A percentile compares a stretch with the other conserved stretches of the same genome.
phyloP scores from a whole-genome alignment of 2,329 filamentous ascomycete species.

The Aureobasidium pullulans region DNA sequence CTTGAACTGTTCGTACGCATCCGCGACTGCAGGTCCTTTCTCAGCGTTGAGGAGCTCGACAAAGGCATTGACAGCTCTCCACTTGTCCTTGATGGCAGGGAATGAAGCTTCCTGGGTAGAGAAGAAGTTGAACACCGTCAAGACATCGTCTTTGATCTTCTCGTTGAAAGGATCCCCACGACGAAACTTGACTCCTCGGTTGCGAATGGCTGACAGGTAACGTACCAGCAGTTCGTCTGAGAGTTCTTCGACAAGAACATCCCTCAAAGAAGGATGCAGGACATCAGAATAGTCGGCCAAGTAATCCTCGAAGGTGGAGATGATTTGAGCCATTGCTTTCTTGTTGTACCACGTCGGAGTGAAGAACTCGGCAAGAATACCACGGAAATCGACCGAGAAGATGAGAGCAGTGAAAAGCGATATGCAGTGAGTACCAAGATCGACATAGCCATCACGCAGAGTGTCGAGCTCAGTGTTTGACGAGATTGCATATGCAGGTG shows the following conservation, averaged over 20 bases:
- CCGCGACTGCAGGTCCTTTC: conserved; percentile 64
- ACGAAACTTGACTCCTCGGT: conserved; percentile 77
- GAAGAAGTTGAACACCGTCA: conserved; percentile 87
- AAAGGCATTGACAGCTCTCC: conserved; percentile 84
- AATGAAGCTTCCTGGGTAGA: conserved; percentile 63
- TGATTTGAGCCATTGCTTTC: conserved; percentile 86
- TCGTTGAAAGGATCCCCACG: conserved; percentile 81
- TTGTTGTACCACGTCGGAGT: conserved; percentile 81
- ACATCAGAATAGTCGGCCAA: conserved; percentile 75
- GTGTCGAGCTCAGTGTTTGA: conserved; percentile 64
- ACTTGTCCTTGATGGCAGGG: conserved; percentile 75
- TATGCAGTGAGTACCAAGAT: conserved; percentile 89
- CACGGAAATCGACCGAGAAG: conserved; percentile 80
- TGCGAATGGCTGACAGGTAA: conserved; percentile 78
- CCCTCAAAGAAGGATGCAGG: conserved; percentile 77
- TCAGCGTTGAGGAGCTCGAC: conserved; percentile 66
- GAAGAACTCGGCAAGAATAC: conserved; percentile 83
- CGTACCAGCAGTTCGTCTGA: conserved; percentile 82
- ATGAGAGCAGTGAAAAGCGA: conserved; percentile 78
- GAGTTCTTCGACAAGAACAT: conserved; percentile 89
- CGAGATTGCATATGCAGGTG: conserved; percentile 66
- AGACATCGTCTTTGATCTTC: conserved; percentile 88
- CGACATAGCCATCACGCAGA: conserved; percentile 86
- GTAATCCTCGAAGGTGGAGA: conserved; percentile 93
- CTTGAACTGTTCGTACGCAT: conserved; percentile 80